These are phyloP conservation scores for Pleurotus tuber-regium DNA, from an alignment of 768 basidiomycete genomes.

Conservation along the genomic window DNA sequence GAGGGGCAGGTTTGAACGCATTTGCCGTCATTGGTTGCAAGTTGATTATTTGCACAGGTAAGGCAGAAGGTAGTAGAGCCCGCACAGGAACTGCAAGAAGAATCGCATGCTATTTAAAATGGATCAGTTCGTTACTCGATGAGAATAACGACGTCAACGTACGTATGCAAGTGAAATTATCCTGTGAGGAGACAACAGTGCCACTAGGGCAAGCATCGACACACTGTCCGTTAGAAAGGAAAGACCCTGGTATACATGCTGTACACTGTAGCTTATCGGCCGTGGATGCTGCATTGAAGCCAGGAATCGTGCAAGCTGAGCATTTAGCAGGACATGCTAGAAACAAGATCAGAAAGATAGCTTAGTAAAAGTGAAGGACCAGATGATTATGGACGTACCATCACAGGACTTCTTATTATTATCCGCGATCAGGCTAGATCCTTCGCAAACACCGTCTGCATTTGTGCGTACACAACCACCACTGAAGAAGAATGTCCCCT, in stretches of 20 bases:
- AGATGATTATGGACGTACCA: constrained; percentile 41
- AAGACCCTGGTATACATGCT: constrained; percentile 73
- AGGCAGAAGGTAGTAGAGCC: constrained; percentile 71
- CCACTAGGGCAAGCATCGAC: constrained; percentile 69
- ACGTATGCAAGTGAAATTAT: constrained; percentile 70
- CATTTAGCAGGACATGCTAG: constrained; percentile 77
- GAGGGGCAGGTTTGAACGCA: constrained; percentile 74
- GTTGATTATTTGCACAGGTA: constrained; percentile 62
- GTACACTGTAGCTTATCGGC: constrained; percentile 69
- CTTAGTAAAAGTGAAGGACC: not conserved
- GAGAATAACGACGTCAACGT: constrained; percentile 16
- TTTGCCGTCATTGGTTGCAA: constrained; percentile 61
- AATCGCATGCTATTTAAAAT: constrained; percentile 54
- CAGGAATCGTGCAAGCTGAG: constrained; percentile 68
- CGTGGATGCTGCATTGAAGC: constrained; percentile 65
- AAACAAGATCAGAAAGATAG: constrained; percentile 8
- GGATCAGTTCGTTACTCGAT: not conserved
- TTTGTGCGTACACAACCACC: constrained; percentile 68
- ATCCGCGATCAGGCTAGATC: constrained; percentile 67
- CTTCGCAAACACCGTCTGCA: constrained; percentile 66
- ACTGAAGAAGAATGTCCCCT: constrained; percentile 56
- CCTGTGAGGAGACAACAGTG: constrained; percentile 67
- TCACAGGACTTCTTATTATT: constrained; percentile 79
- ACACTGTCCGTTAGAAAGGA: constrained; percentile 70
- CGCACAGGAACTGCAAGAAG: constrained; percentile 68